A percentile compares a stretch with the other conserved stretches of the same genome.
Evolutionary conservation across 2,329 filamentous ascomycete species (phyloP).

Genomic region (Penicillium polonicum): DNA sequence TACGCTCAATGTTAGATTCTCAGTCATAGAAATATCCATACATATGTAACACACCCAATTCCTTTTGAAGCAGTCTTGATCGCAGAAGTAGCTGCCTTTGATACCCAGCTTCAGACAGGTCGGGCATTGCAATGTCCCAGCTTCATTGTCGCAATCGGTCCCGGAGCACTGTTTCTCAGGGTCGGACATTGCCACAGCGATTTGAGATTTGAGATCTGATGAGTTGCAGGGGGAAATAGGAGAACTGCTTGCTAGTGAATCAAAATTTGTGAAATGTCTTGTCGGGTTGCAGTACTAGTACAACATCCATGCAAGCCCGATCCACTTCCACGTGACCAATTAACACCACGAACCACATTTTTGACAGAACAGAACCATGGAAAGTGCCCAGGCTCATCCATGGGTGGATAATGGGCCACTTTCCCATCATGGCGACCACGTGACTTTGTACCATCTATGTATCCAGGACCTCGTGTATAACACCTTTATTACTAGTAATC

Average conservation of each 20-base stretch:
- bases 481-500: neutral
- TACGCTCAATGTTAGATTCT: slow-evolving; percentile 4
- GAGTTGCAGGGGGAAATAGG: neutral
- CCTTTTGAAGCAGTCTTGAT: slow-evolving; percentile 93
- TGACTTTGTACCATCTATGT: neutral
- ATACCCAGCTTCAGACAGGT: slow-evolving; percentile 84
- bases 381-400: neutral
- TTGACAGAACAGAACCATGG: neutral
- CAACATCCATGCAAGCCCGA: neutral
- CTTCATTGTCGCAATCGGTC: slow-evolving; percentile 76
- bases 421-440: neutral
- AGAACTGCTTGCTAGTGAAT: neutral
- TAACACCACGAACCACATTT: neutral
- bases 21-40: neutral
- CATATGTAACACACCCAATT: slow-evolving; percentile 70
- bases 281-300: neutral
- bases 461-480: neutral
- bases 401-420: neutral
- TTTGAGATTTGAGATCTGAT: neutral
- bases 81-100: slow-evolving; percentile 68
- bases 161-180: slow-evolving; percentile 59
- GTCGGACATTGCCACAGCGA: slow-evolving; percentile 1
- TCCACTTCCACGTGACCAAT: neutral
- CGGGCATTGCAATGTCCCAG: slow-evolving; percentile 79
- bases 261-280: no score